Percentiles rank a stretch among this genome's conserved stretches.
Conservation (phyloP, 495 filamentous ascomycete genomes). For the Penicillium bovifimosum region DNA sequence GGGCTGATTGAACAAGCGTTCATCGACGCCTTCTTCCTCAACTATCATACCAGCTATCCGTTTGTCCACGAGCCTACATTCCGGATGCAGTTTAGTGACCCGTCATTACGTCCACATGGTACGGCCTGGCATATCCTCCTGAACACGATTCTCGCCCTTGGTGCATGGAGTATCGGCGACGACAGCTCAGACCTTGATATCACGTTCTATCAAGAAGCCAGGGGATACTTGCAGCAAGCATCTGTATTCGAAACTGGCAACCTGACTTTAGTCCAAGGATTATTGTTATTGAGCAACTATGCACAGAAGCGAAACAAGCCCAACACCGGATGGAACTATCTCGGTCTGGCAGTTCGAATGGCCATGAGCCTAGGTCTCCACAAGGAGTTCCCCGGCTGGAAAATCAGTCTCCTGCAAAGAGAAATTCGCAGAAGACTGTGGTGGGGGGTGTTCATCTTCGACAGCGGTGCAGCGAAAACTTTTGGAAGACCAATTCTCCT, state of each 20-base stretch:
- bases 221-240: slow-evolving; percentile 39
- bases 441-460: slow-evolving; percentile 48
- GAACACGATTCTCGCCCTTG: slow-evolving; percentile 47
- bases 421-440: slow-evolving; percentile 42
- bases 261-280: slow-evolving; percentile 46
- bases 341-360: slow-evolving; percentile 47
- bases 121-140: slow-evolving; percentile 49
- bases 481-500: slow-evolving; percentile 45
- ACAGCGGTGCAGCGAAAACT: slow-evolving; percentile 44
- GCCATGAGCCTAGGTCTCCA: slow-evolving; percentile 51
- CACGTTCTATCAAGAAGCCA: slow-evolving; percentile 44
- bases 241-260: slow-evolving; percentile 49
- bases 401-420: slow-evolving; percentile 46
- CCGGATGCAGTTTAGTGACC: slow-evolving; percentile 49
- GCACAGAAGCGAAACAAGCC: slow-evolving; percentile 52
- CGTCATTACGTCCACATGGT: slow-evolving; percentile 43
- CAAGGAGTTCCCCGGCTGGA: slow-evolving; percentile 51
- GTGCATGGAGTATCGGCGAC: slow-evolving; percentile 48
- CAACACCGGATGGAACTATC: slow-evolving; percentile 52
- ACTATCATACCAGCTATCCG: slow-evolving; percentile 51
- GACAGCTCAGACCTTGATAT: slow-evolving; percentile 45
- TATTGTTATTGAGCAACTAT: slow-evolving; percentile 49
- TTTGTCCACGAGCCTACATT: slow-evolving; percentile 53
- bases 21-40: slow-evolving; percentile 48
- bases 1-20: slow-evolving; percentile 42